phyloP scores from a whole-genome alignment of 2,329 filamentous ascomycete species.

The Colletotrichum euphorbiae region DNA sequence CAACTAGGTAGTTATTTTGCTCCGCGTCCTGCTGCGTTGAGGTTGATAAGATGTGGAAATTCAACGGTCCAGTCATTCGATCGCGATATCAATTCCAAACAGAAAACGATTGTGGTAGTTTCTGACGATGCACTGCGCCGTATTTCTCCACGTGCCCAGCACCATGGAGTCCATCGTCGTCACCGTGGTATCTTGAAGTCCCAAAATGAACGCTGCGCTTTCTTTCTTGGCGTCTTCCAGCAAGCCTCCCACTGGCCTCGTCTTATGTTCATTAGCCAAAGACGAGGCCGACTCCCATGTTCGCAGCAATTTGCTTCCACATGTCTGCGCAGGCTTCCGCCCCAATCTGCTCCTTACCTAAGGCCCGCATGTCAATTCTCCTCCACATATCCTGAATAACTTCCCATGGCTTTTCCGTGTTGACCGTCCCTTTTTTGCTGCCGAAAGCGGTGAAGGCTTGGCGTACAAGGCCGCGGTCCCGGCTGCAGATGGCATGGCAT shows the following conservation, averaged over 20 bases:
- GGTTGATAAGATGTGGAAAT: not conserved
- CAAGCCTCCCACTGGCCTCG: not conserved
- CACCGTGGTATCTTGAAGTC: not conserved
- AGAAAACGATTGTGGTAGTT: slow-evolving; percentile 20
- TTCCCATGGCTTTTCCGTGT: slow-evolving; percentile 38
- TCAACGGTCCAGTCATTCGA: not conserved
- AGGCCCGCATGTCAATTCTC: slow-evolving; percentile 37
- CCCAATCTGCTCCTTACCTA: slow-evolving; percentile 29
- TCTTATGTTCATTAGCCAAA: slow-evolving; percentile 32
- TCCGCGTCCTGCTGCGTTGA: not conserved
- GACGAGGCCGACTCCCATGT: slow-evolving; percentile 38
- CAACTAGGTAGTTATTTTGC: not conserved
- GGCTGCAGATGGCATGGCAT: slow-evolving; percentile 38
- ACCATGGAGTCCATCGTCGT: not conserved
- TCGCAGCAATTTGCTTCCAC: slow-evolving; percentile 37
- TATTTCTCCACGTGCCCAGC: not conserved
- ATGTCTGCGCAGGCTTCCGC: slow-evolving; percentile 30
- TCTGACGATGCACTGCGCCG: slow-evolving; percentile 12
- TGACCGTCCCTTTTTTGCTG: slow-evolving; percentile 30
- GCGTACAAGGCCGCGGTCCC: slow-evolving; percentile 38
- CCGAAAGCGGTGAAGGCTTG: slow-evolving; percentile 39
- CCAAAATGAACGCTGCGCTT: not conserved
- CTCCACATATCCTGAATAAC: slow-evolving; percentile 39
- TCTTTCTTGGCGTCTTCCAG: not conserved
- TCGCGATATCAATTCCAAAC: not conserved